Percentiles rank a stretch among this genome's conserved stretches.
Evolutionary conservation across 257 asterid genomes (phyloP).

Genomic region (Lycium ferocissimum): DNA sequence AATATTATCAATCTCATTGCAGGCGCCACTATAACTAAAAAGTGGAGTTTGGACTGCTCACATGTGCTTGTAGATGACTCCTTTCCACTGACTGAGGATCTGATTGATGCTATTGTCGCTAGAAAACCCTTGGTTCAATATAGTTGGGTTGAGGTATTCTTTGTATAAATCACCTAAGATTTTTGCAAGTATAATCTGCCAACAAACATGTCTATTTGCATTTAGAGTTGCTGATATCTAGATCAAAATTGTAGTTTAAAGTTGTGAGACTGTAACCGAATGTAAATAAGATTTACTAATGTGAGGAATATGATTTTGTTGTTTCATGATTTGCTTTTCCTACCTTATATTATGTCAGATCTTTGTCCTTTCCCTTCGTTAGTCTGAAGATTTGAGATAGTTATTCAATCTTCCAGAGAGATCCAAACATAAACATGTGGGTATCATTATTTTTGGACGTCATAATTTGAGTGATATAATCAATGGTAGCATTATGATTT

Average conservation of each 20-base stretch:
- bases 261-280: not conserved
- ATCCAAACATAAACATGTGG: not conserved
- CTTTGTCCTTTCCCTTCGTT: not conserved
- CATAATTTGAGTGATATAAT: not conserved
- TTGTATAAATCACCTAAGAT: slow-evolving; percentile 33
- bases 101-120: slow-evolving; percentile 68
- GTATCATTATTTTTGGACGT: not conserved
- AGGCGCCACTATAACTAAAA: slow-evolving; percentile 66
- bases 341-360: not conserved
- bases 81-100: slow-evolving; percentile 57
- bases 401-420: not conserved
- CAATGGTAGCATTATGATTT: not conserved
- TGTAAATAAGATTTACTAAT: not conserved
- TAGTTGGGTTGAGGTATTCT: slow-evolving; percentile 84
- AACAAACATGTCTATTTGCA: not conserved
- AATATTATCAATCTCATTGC: slow-evolving; percentile 29
- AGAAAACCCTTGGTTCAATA: slow-evolving; percentile 57
- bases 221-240: slow-evolving; percentile 7
- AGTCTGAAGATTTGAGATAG: not conserved
- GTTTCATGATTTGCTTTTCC: not conserved
- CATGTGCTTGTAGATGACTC: slow-evolving; percentile 79
- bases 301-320: slow-evolving; percentile 19
- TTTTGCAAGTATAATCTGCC: not conserved
- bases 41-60: slow-evolving; percentile 75
- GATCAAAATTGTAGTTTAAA: not conserved